These are phyloP conservation scores for Boletus semigastroideus DNA, from an alignment of 1,284 basidiomycete genomes.

Conservation along the genomic window DNA sequence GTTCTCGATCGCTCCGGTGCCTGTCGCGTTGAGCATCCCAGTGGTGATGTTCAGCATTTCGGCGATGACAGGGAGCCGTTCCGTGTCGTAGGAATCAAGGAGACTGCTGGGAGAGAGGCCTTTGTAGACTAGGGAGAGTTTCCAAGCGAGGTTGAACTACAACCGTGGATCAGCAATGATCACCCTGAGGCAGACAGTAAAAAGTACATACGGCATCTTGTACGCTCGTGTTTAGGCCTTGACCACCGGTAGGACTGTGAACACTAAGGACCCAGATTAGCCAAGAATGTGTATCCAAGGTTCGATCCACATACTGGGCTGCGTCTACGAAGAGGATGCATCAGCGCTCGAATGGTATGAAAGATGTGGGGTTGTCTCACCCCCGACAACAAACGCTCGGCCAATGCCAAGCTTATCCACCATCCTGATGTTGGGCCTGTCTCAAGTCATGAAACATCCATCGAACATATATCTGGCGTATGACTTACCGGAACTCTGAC, in stretches of 20 bases:
- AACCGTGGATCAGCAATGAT: neutral
- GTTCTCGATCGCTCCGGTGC: neutral
- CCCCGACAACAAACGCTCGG: constrained; percentile 36
- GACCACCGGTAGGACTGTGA: constrained; percentile 47
- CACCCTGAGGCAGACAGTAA: neutral
- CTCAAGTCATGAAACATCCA: neutral
- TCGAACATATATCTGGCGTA: neutral
- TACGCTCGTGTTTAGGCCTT: constrained; percentile 42
- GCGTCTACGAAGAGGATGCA: constrained; percentile 5
- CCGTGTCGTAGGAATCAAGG: constrained; percentile 36
- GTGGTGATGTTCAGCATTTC: constrained; percentile 37
- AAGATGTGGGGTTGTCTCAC: constrained; percentile 26
- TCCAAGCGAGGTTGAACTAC: constrained; percentile 44
- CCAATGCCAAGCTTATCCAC: constrained; percentile 32
- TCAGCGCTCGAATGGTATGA: neutral
- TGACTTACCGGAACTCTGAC: constrained; percentile 27
- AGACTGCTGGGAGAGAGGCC: constrained; percentile 32
- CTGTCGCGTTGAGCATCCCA: neutral
- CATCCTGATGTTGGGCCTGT: constrained; percentile 35
- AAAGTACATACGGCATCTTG: constrained; percentile 38
- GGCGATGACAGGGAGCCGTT: constrained; percentile 40
- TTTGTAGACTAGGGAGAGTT: constrained; percentile 39
- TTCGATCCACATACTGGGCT: constrained; percentile 18
- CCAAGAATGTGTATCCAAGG: no score
- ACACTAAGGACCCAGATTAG: constrained; percentile 30